Base-by-base conservation (phyloP, 2,329 filamentous ascomycete species). In the Ophiostoma sp. region DNA sequence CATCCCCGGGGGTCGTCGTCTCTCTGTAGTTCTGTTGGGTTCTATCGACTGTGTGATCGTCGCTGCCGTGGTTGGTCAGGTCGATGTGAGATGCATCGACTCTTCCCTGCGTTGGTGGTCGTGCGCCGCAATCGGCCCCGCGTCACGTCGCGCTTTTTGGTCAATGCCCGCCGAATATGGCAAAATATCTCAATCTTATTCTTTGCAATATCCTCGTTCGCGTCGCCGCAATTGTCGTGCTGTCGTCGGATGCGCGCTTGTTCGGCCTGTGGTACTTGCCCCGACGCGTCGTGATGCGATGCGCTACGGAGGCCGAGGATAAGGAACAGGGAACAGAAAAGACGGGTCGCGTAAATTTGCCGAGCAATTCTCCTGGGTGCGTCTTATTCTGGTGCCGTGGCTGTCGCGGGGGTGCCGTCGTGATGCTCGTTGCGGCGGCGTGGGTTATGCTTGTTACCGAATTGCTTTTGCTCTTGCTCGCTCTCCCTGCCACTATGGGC, bases 1-100 rank as follows among this genome's bases (percentile, higher is more conserved):
- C 87, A 89, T 89, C 63, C 42, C 63, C 63, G 18, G 85, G 85
- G 47, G 47, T n/a, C 1, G 27, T 16, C 62, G 12, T 8, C 3
- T 4, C 36, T 52, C 18, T 9, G 14, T 47, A 12, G 45, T 47
- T 47, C 3, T 52, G 44, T 11, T 12, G 27, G 27, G 8, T 66
- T 16, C 11, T 42, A 6, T 55, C 5, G 45, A 41, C 27, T 27
- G 27, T 18, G 16, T 44, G 5, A 40, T 55, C 36, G 47, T 66
- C 16, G 47, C 18, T 52, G 27, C 38, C 40, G 64, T 14, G 18
- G 44, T 62, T 38, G 8, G 42, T 42, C 36, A 8, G 60, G 40
- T 44, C 42, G 40, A 36, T 44, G 40, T 44, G 62, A 6, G n/a
- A 18, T 64, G 42, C 40, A 64, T 64, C 42, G 38, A 41, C 58